Percentiles rank a stretch among this genome's conserved stretches.
Evolutionary conservation across 495 filamentous ascomycete species (phyloP).

Genomic region (Lasiosphaeria ovina): DNA sequence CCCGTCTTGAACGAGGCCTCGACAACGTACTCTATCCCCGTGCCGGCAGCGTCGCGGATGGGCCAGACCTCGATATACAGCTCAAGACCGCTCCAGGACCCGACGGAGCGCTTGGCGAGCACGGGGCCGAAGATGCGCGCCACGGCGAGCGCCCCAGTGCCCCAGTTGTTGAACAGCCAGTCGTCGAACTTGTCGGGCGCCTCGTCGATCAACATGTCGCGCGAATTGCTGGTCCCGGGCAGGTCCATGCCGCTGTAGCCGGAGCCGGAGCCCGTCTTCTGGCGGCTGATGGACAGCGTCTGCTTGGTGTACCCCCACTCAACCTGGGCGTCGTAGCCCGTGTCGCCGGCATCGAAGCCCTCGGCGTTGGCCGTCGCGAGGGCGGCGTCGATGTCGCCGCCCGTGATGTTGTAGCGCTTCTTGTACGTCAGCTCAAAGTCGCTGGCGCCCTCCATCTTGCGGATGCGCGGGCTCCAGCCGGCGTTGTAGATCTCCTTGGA

Average conservation of each 20-base stretch:
- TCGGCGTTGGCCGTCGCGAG: constrained; percentile 23
- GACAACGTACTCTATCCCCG: constrained; percentile 23
- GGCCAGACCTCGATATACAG: constrained; percentile 33
- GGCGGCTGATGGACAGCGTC: constrained; percentile 32
- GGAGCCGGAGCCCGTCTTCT: constrained; percentile 21
- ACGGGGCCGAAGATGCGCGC: constrained; percentile 26
- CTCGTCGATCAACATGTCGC: constrained; percentile 25
- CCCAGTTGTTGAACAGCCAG: constrained; percentile 21
- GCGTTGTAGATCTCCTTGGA: constrained; percentile 26
- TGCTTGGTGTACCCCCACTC: constrained; percentile 30
- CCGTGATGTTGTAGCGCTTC: constrained; percentile 24
- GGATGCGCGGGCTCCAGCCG: constrained; percentile 36
- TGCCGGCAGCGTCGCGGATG: constrained; percentile 14
- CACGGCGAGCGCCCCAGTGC: constrained; percentile 14
- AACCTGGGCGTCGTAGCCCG: constrained; percentile 31
- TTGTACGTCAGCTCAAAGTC: constrained; percentile 36
- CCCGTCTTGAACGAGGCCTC: constrained; percentile 32
- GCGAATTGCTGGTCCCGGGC: constrained; percentile 17
- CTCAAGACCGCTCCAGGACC: constrained; percentile 23
- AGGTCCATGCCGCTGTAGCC: constrained; percentile 22
- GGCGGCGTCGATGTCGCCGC: constrained; percentile 23
- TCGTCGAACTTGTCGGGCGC: constrained; percentile 31
- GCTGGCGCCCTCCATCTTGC: constrained; percentile 27
- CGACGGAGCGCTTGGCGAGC: constrained; percentile 25
- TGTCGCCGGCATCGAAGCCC: constrained; percentile 25